phyloP scores from a whole-genome alignment of 441 rosid genomes.

The Mallotus japonicus region DNA sequence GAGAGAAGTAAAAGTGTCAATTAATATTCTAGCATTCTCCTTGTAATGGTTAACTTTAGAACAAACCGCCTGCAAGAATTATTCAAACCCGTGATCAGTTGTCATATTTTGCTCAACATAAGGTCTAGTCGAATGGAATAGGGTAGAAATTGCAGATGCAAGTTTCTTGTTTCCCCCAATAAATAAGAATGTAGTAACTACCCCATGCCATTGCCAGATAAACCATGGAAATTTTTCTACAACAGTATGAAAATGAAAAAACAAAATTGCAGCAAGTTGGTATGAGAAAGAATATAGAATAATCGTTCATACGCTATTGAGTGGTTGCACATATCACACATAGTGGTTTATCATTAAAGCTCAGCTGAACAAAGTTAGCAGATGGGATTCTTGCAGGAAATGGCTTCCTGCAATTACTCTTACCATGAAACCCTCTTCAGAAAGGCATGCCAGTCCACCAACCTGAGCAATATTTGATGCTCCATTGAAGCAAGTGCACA shows the following conservation, averaged over 20 bases:
- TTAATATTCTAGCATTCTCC: conserved; percentile 54
- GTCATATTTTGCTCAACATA: neutral
- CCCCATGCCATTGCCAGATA: neutral
- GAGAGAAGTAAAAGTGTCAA: conserved; percentile 37
- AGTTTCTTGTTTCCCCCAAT: neutral
- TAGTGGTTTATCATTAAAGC: neutral
- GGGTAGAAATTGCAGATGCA: too few species aligned
- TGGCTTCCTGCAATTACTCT: neutral
- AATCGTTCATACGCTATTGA: neutral
- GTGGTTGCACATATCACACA: neutral
- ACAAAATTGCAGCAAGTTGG: neutral
- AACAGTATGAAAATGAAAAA: neutral
- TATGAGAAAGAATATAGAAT: neutral
- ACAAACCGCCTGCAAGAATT: conserved; percentile 36
- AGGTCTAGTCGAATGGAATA: neutral
- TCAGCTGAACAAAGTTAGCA: neutral
- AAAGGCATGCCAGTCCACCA: conserved; percentile 70
- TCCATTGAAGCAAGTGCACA: conserved; percentile 71
- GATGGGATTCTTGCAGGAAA: neutral
- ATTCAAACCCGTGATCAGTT: neutral
- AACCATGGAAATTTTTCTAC: neutral
- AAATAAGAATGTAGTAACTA: neutral
- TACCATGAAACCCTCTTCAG: conserved; percentile 52
- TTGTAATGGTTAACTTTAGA: conserved; percentile 43
- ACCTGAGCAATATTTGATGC: conserved; percentile 70